These are phyloP conservation scores for Hymenoscyphus scutula DNA, from an alignment of 2,329 filamentous ascomycete species.

Conservation along the genomic window DNA sequence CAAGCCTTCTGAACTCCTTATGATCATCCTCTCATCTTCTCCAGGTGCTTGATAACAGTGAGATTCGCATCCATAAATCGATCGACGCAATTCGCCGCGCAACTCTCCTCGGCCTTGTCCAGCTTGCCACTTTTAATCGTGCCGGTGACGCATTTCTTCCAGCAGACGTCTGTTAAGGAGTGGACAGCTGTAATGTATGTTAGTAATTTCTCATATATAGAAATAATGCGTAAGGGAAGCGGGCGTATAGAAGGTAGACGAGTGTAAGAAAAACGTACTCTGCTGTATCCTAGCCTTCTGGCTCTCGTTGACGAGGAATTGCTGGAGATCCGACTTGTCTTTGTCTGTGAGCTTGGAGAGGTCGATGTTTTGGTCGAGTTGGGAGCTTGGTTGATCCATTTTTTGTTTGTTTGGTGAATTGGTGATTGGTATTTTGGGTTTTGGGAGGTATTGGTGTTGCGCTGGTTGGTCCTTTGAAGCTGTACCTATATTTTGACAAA, in stretches of 20 bases:
- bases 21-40: conserved; percentile 51
- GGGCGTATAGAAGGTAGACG: conserved; percentile 2
- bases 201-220: conserved; percentile 36
- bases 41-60: conserved; percentile 80
- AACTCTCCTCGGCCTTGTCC: conserved; percentile 75
- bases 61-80: conserved; percentile 88
- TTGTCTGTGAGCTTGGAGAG: conserved; percentile 72
- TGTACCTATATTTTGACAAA: background rate
- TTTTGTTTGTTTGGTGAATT: background rate
- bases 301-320: conserved; percentile 79
- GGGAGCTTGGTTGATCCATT: conserved; percentile 31
- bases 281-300: conserved; percentile 71
- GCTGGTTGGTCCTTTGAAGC: no score
- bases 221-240: background rate
- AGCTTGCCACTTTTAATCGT: conserved; percentile 69
- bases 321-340: conserved; percentile 84
- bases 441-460: background rate
- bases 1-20: background rate
- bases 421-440: no score
- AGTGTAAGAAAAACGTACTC: conserved; percentile 38
- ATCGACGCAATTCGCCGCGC: conserved; percentile 89
- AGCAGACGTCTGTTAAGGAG: conserved; percentile 75
- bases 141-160: conserved; percentile 86
- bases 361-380: conserved; percentile 47
- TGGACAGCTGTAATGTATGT: conserved; percentile 53